A percentile compares a stretch with the other conserved stretches of the same genome.
Conservation (phyloP, 805 yeast species). For the Kockiozyma suomiensis region DNA sequence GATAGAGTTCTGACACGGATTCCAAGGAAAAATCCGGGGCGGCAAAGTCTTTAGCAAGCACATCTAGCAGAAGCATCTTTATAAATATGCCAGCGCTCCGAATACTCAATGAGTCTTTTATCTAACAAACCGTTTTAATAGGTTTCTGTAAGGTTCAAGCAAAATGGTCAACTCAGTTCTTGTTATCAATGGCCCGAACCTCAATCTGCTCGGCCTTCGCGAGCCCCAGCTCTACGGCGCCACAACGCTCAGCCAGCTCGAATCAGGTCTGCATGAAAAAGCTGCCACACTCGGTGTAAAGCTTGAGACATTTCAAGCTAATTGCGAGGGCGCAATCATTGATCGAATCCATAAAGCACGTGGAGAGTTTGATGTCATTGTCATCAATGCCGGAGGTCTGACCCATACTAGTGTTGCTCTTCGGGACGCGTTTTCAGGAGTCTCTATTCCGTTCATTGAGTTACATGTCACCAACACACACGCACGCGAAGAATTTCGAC, state of each 20-base stretch:
- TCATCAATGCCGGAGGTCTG: slow-evolving; percentile 57
- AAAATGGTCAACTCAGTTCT: too few relatives aligned
- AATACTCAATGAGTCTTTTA: too few relatives aligned
- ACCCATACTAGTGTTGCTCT: slow-evolving; percentile 56
- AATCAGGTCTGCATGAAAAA: slow-evolving; percentile 46
- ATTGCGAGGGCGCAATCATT: slow-evolving; percentile 52
- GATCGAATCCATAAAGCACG: slow-evolving; percentile 51
- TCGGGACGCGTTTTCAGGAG: slow-evolving; percentile 54
- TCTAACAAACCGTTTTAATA: too few relatives aligned
- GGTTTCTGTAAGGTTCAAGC: too few relatives aligned
- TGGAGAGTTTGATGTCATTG: slow-evolving; percentile 45
- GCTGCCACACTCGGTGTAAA: slow-evolving; percentile 43
- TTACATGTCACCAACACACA: slow-evolving; percentile 57
- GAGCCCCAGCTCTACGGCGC: slow-evolving; percentile 58
- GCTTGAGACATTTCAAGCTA: slow-evolving; percentile 47
- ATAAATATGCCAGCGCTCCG: too few relatives aligned
- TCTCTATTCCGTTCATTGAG: slow-evolving; percentile 54
- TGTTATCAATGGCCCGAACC: slow-evolving; percentile 54
- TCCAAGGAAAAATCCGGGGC: too few relatives aligned
- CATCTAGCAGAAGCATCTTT: too few relatives aligned
- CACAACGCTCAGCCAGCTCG: slow-evolving; percentile 50
- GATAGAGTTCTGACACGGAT: too few relatives aligned
- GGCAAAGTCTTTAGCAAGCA: too few relatives aligned
- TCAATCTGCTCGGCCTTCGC: slow-evolving; percentile 53
- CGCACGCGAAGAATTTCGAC: slow-evolving; percentile 55